Base-by-base conservation (phyloP, 768 basidiomycete genomes). In the Russula earlei region DNA sequence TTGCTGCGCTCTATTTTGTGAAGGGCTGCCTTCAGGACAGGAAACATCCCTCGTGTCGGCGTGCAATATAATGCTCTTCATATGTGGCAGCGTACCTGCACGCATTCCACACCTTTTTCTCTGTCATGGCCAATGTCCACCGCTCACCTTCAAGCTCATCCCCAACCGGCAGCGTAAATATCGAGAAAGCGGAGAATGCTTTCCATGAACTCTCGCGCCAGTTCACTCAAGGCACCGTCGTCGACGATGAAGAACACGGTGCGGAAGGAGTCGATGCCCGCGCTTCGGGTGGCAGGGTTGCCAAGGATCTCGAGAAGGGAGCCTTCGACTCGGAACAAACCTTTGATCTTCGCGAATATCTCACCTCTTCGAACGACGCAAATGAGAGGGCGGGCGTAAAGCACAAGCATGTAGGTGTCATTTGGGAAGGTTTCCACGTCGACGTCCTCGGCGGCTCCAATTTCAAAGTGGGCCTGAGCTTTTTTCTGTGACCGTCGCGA, bases 351-450 rank as follows among this genome's bases (percentile, higher is more conserved):
- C 77, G 77, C 7, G 84, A 85, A 58, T 88, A 87, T 61, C 74
- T 89, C 43, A 70, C 79, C 2, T 80, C 80, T 2, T 83, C 83
- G 11, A 87, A 85, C 63, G 84, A 86, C 59, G 81, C 82, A 2
- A 76, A 79, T 52, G 77, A 86, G 52, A 65, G 68, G 12, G 84
- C 83, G 2, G 87, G 87, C 12, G 82, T 87, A 45, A 80, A 78
- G 54, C 82, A 85, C 62, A 88, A 90, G 75, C 82, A 86, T 57
- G 85, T 89, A 17, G 85, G 85, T 29, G 81, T 89, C 19, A 78
- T 79, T 27, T 89, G 87, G 87, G 77, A 85, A 45, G 75, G 83
- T 60, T 70, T 90, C 0, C 72, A 81, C 55, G 87, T 88, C 15
- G 72, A 81, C 7, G 84, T 82, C 17, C 54, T 75, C 2, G 86